Percentiles rank a stretch among this genome's conserved stretches.
phyloP scores from a whole-genome alignment of 2,329 filamentous ascomycete species.

The Xylaria sp. region DNA sequence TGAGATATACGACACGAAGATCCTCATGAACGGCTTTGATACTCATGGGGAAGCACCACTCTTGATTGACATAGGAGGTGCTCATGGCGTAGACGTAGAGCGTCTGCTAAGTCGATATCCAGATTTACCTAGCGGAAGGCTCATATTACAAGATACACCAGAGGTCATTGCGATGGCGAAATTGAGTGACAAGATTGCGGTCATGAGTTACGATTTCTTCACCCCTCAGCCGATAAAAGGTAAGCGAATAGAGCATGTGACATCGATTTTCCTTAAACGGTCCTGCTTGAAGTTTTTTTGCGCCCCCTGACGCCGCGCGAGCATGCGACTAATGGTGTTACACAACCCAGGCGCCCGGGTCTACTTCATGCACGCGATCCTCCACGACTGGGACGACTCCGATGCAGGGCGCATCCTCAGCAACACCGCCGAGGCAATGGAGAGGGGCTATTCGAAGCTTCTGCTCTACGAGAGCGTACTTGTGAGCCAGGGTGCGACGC shows the following conservation, averaged over 20 bases:
- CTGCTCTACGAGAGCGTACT: slow-evolving; percentile 52
- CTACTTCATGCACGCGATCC: slow-evolving; percentile 46
- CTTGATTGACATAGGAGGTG: slow-evolving; percentile 55
- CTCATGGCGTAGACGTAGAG: slow-evolving; percentile 52
- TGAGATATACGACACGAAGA: slow-evolving; percentile 45
- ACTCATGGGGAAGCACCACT: slow-evolving; percentile 37
- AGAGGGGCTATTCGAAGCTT: slow-evolving; percentile 52
- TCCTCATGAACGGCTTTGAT: slow-evolving; percentile 40
- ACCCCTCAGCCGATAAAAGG: slow-evolving; percentile 38
- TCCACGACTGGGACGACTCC: slow-evolving; percentile 50
- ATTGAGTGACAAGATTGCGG: slow-evolving; percentile 36
- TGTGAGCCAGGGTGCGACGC: slow-evolving; percentile 19
- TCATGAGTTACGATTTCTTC: slow-evolving; percentile 43
- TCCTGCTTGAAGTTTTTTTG: too few relatives aligned
- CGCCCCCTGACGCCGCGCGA: too few relatives aligned
- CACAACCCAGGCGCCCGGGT: slow-evolving; percentile 51
- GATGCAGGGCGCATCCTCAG: slow-evolving; percentile 43
- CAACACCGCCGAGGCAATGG: slow-evolving; percentile 44
- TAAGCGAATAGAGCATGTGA: slow-evolving; percentile 2
- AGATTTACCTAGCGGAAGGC: slow-evolving; percentile 46
- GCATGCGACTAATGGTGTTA: background rate
- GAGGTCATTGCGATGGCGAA: slow-evolving; percentile 50
- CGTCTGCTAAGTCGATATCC: slow-evolving; percentile 50
- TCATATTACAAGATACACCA: slow-evolving; percentile 55
- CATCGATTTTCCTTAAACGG: too few relatives aligned